phyloP scores from a whole-genome alignment of 2,329 filamentous ascomycete species.

The Davidsoniella australis region DNA sequence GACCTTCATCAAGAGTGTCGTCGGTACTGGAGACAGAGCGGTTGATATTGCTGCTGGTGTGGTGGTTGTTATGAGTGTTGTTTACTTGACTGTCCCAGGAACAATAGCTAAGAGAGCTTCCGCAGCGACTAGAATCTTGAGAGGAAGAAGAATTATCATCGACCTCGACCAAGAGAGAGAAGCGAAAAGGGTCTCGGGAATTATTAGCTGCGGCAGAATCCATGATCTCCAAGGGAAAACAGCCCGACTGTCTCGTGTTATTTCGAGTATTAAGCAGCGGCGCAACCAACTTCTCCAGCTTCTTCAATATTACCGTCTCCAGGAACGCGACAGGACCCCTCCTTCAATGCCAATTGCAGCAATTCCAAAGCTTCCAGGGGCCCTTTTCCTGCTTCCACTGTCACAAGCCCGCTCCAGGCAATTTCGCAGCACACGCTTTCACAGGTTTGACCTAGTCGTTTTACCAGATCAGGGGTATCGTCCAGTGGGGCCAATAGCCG shows the following conservation, averaged over 20 bases:
- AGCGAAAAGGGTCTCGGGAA: constrained; percentile 10
- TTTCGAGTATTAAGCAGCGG: constrained; percentile 3
- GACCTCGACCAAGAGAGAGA: constrained; percentile 10
- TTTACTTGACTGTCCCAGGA: constrained; percentile 10
- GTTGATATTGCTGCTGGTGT: neutral
- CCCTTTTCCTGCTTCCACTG: neutral
- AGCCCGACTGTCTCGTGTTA: constrained; percentile 6
- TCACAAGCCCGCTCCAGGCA: constrained; percentile 3
- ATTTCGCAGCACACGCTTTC: constrained; percentile 3
- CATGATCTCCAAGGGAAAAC: constrained; percentile 6
- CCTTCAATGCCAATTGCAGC: constrained; percentile 8
- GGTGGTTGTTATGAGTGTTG: neutral
- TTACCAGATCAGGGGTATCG: neutral
- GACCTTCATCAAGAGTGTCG: constrained; percentile 8
- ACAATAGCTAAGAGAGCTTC: constrained; percentile 10
- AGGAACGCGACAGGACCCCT: constrained; percentile 11
- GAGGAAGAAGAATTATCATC: constrained; percentile 9
- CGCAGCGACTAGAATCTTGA: constrained; percentile 10
- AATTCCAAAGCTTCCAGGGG: constrained; percentile 7
- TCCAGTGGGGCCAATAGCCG: constrained; percentile 3
- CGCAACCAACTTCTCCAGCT: neutral
- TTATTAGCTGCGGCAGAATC: constrained; percentile 5
- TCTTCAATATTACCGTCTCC: neutral
- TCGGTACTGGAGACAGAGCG: neutral
- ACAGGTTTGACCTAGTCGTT: neutral